Evolutionary conservation across 331 rosid species (phyloP).

Genomic region (Prunus yedoensis): DNA sequence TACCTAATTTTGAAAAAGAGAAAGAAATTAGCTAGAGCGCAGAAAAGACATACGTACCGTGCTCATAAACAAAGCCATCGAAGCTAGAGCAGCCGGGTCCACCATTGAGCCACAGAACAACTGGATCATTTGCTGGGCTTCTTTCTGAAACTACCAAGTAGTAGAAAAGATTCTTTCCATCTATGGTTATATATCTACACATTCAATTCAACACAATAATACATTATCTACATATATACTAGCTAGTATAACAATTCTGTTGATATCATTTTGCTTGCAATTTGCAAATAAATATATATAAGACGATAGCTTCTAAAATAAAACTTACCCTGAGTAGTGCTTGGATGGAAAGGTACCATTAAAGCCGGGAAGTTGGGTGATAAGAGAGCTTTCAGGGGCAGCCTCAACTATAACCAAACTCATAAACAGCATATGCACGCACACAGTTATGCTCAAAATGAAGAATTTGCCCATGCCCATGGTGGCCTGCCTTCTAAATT

Average conservation of each 20-base stretch:
- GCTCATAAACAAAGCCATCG: slow-evolving; percentile 55
- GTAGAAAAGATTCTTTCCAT: slow-evolving; percentile 39
- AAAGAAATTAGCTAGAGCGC: too few species aligned
- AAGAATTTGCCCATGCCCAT: slow-evolving; percentile 15
- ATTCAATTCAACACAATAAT: not conserved
- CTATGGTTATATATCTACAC: slow-evolving; percentile 43
- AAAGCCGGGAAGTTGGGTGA: slow-evolving; percentile 48
- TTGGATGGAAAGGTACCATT: slow-evolving; percentile 34
- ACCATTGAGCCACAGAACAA: slow-evolving; percentile 59
- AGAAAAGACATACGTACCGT: slow-evolving; percentile 29
- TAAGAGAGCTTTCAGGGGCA: slow-evolving; percentile 31
- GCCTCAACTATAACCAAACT: slow-evolving; percentile 15
- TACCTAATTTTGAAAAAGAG: not conserved
- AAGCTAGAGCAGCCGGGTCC: slow-evolving; percentile 66
- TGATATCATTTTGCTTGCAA: too few species aligned
- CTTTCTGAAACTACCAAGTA: slow-evolving; percentile 48
- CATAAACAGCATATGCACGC: slow-evolving; percentile 5
- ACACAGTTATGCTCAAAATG: not conserved
- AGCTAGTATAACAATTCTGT: not conserved
- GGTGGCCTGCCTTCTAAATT: not conserved
- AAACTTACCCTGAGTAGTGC: slow-evolving; percentile 43
- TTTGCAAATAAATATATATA: too few species aligned
- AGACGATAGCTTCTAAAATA: too few species aligned
- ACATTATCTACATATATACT: not conserved
- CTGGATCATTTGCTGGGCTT: slow-evolving; percentile 39